A percentile compares a stretch with the other conserved stretches of the same genome.
phyloP scores from a whole-genome alignment of 805 yeast species.

The Torulaspora quercuum region DNA sequence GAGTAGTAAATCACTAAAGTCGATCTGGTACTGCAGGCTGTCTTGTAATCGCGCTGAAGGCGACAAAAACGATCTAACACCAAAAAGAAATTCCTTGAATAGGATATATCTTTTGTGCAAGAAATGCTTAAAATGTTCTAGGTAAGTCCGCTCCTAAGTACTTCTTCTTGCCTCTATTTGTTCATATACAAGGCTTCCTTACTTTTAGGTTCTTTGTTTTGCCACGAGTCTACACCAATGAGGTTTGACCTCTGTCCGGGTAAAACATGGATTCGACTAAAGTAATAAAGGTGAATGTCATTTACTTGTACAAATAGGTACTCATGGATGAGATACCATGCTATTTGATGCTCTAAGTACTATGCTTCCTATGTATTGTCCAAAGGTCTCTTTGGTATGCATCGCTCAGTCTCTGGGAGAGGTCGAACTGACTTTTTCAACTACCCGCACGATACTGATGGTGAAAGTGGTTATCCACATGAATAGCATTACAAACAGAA shows the following conservation, averaged over 20 bases:
- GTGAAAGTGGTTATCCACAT: slow-evolving; percentile 86
- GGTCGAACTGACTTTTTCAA: slow-evolving; percentile 51
- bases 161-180: too few relatives aligned
- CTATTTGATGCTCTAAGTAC: neutral
- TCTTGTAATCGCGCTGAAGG: slow-evolving; percentile 6
- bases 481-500: slow-evolving; percentile 68
- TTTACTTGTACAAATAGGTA: too few relatives aligned
- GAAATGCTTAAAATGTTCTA: too few relatives aligned
- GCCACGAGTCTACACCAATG: slow-evolving; percentile 1
- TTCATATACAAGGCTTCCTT: too few relatives aligned
- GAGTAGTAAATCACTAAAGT: too few relatives aligned
- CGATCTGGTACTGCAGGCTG: too few relatives aligned
- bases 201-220: slow-evolving; percentile 2
- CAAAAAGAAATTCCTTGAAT: too few relatives aligned
- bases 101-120: too few relatives aligned
- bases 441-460: slow-evolving; percentile 77
- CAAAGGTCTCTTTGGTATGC: neutral
- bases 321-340: too few relatives aligned
- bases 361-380: slow-evolving; percentile 1
- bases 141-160: neutral
- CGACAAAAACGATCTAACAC: too few relatives aligned
- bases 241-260: slow-evolving; percentile 1
- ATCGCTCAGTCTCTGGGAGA: slow-evolving; percentile 19
- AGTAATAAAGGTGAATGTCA: too few relatives aligned
- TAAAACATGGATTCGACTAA: too few relatives aligned